Evolutionary conservation across 1,284 basidiomycete genomes (phyloP), one percentile per base, ranked within the genome.

Genomic region (Veloporphyrellus conicus): DNA sequence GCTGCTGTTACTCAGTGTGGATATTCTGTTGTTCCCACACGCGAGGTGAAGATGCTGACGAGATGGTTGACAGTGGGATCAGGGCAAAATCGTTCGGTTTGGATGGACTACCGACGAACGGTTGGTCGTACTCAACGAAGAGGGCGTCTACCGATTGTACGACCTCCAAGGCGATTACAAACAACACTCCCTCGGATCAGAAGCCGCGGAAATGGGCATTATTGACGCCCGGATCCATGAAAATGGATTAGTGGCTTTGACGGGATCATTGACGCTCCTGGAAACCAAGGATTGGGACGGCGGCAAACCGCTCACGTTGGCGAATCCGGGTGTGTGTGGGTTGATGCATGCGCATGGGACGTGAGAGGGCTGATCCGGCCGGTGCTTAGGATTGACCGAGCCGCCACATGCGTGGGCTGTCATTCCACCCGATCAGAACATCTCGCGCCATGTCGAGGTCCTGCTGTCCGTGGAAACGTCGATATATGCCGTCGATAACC

Each of bases 121-220:
- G 43, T 77, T 98, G 29, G 83, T 87, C 1, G 81, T 95, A 6
- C 71, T 99, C 25, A 92, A 93, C 56, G 93, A 96, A 66, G 93
- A 97, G 59, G 95, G 95, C 15, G 76, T 81, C 9, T 97, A 96
- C 64, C 79, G 95, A 34, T 63, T 97, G 16, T 97, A 98, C 64
- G 86, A 94, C 65, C 74, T 97, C 39, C 83, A 90, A 64, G 80
- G 87, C 35, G 84, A 87, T 57, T 96, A 95, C 64, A 74, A 80
- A 44, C 91, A 95, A 56, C 78, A 86, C 62, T 89, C 90, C 0
- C 76, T 98, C 1, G 93, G 93, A 3, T 73, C 74, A 9, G 92
- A 96, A 40, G 91, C 91, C 0, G 79, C 80, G 5, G 93, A 97
- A 61, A 72, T 87, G 40, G 95, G 92, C 0, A 77, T 98, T 20